A percentile compares a stretch with the other conserved stretches of the same genome.
phyloP scores from a whole-genome alignment of 2,329 filamentous ascomycete species.

The Chaetomium olivaceum region DNA sequence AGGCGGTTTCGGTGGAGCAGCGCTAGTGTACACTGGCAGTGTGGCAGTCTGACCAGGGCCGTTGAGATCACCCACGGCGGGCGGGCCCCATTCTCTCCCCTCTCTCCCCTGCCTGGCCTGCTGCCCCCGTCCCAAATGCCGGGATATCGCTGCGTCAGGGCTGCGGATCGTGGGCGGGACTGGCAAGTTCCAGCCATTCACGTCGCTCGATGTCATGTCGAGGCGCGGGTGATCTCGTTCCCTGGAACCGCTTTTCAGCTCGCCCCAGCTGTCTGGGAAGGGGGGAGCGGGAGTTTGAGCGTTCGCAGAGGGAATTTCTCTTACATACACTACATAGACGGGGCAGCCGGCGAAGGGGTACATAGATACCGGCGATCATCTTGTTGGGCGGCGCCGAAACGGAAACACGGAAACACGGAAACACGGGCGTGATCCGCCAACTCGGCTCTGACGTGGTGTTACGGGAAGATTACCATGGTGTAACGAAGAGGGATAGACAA shows the following conservation, averaged over 20 bases:
- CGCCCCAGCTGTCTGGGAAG: conserved; percentile 14
- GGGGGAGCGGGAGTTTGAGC: conserved; percentile 7
- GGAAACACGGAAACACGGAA: not conserved
- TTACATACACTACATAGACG: no score
- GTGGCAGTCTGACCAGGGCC: conserved; percentile 5
- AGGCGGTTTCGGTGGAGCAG: not conserved
- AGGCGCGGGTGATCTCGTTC: conserved; percentile 1
- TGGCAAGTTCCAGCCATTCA: conserved; percentile 18
- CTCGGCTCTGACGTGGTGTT: conserved; percentile 5
- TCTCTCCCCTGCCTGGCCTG: not conserved
- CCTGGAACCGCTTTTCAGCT: conserved; percentile 11
- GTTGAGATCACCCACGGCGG: conserved; percentile 11
- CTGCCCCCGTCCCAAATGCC: not conserved
- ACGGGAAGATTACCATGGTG: not conserved
- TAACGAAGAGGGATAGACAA: not conserved
- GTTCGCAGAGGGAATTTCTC: not conserved
- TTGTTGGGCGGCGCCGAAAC: not conserved
- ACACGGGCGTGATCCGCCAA: not conserved
- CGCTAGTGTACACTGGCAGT: not conserved
- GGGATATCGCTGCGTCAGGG: conserved; percentile 5
- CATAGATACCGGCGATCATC: not conserved
- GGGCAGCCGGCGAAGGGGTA: not conserved
- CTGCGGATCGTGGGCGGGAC: conserved; percentile 12
- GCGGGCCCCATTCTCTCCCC: no score
- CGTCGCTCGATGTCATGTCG: not conserved